Conservation (phyloP, 371 early-diverging fungal genomes). For the Syncephalastrum monosporum region DNA sequence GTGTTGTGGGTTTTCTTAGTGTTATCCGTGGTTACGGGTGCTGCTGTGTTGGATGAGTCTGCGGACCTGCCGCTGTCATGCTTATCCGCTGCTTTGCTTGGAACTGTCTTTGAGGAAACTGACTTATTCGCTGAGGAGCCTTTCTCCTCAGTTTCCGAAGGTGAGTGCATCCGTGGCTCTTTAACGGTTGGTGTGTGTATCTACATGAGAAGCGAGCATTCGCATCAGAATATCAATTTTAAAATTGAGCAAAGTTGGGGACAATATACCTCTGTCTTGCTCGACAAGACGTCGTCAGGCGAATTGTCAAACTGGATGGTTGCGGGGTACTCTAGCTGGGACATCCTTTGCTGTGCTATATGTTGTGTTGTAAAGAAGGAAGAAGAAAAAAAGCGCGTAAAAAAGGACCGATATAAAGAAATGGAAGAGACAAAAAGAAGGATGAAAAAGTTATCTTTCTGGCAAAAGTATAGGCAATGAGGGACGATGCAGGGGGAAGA, state of each 20-base stretch:
- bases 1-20: too few relatives aligned
- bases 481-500: neutral
- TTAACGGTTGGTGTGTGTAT: too few relatives aligned
- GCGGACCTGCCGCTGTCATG: neutral
- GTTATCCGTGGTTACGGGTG: too few relatives aligned
- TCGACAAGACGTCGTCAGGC: neutral
- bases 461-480: neutral
- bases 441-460: neutral
- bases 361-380: neutral
- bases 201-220: too few relatives aligned
- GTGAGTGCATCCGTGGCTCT: too few relatives aligned
- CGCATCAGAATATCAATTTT: too few relatives aligned
- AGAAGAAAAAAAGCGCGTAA: slow-evolving; percentile 8
- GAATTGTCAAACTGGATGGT: neutral
- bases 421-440: neutral
- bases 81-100: slow-evolving; percentile 23
- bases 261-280: neutral
- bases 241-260: neutral
- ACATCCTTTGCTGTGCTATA: neutral
- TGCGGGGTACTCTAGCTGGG: neutral
- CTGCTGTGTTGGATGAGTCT: neutral
- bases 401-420: slow-evolving; percentile 10
- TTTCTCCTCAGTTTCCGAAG: too few relatives aligned
- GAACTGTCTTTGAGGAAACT: slow-evolving; percentile 31
- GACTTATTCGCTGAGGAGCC: neutral